Base-by-base conservation (phyloP, 495 filamentous ascomycete species). In the Hyaloscypha bicolor region DNA sequence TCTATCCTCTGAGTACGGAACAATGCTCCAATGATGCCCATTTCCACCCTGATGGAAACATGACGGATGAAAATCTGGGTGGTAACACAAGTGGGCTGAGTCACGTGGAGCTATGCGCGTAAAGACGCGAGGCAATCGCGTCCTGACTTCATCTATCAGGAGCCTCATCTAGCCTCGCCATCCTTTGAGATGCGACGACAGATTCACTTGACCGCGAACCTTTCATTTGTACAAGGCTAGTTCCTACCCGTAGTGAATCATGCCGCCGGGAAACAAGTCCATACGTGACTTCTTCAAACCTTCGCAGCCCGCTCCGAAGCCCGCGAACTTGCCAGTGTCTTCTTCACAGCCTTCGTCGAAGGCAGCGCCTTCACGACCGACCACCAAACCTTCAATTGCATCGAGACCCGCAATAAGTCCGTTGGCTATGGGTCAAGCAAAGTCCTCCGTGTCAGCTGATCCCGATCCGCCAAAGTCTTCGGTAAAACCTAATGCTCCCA, bases 261-360 rank as follows among this genome's bases (percentile, higher is more conserved):
- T 66, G 64, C 11, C 53, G 22, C 21, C 32, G 42, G 42, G 42
- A 19, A 67, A 63, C 45, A 67, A 63, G 30, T 66, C 60, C 35
- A 63, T 55, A 42, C 30, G 29, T 16, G 65, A 66, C 39, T 71
- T 71, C 32, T 71, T 71, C 56, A 67, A 55, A 33, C 52, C 61
- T 61, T 45, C 29, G 6, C 55, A 57, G 51, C 48, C 57, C 11
- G 32, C 62, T 9, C 12, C 51, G 11, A 59, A 45, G 42, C 42
- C 42, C 42, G 42, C 42, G 16, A 4, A 14, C 11, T 12, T 48
- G 16, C 42, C 42, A 3, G 8, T 19, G 16, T 4, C 42, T 4
- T 48, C 42, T 48, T 48, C 42, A 19, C 42, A 48, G 42, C 42
- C 42, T 48, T 19, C 42, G 8, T 48, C 42, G 11, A 48, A 48